Base-by-base conservation (phyloP, 805 yeast genomes). In the Schwanniomyces occidentalis region DNA sequence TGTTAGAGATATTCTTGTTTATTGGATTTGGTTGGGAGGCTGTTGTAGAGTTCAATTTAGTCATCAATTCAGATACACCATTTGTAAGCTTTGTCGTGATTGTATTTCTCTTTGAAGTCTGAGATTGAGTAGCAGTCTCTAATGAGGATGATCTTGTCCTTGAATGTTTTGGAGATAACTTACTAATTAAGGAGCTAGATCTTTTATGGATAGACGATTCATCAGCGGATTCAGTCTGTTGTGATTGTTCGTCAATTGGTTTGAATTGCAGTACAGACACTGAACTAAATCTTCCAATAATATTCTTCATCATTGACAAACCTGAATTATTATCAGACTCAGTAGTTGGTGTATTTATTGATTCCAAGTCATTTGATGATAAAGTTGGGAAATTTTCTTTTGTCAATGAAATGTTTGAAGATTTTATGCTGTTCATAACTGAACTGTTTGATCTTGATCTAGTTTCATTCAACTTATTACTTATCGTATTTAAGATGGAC, bases 31-130 rank as follows among this genome's bases (percentile, higher is more conserved):
- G 31, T 12, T 13, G 32, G 10, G 24, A 13, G 16, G 27, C 25
- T 17, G 22, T 29, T 4, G 35, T 15, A 16, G 35, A 30, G 41
- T 63, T 65, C 16, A 66, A 50, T 38, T 63, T 67, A 10, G 64
- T 65, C 69, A 68, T 67, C 27, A 68, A 60, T 37, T 68, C 73
- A 10, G 61, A 42, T 6, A 68, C 64, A 1, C 73, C 73, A n/a
- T 43, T 52, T n/a, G 67, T 52, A 27, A 67, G 48, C 44, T 65
- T 68, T 15, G 64, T 51, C n/a, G 68, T 60, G 10, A 63, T 55
- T 8, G 66, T 57, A 35, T 53, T 59, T 20, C 61, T 48, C 36
- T 60, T 56, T 16, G 38, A 38, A n/a, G 41, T 48, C 18, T 27
- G 35, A 32, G 20, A 10, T 13, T 31, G 26, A 15, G n/a, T 18